Evolutionary conservation across 176 grass and related monocot species (phyloP).

Genomic region (Carex littledalei): DNA sequence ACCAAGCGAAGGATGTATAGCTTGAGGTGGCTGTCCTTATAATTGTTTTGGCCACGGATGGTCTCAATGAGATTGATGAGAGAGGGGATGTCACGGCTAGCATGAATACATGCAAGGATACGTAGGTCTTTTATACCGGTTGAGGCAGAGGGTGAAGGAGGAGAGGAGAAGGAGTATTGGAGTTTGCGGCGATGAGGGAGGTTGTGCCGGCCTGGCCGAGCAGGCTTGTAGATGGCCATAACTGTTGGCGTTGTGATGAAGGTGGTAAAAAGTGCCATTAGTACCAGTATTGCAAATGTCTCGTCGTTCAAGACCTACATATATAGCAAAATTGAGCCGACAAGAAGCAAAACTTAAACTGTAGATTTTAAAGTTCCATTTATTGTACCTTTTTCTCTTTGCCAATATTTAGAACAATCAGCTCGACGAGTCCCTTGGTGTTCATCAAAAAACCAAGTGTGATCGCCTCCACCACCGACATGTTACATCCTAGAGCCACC

Average conservation of each 20-base stretch:
- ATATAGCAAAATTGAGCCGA: neutral
- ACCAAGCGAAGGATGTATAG: slow-evolving; percentile 85
- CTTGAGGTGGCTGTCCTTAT: slow-evolving; percentile 47
- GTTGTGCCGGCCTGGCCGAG: slow-evolving; percentile 26
- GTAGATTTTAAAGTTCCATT: neutral
- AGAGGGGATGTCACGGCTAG: slow-evolving; percentile 48
- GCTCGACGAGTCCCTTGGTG: slow-evolving; percentile 87
- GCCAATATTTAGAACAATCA: slow-evolving; percentile 93
- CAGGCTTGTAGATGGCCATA: slow-evolving; percentile 85
- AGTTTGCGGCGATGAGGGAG: slow-evolving; percentile 56
- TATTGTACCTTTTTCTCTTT: slow-evolving; percentile 56
- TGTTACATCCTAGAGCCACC: slow-evolving; percentile 59
- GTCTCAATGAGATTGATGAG: slow-evolving; percentile 81
- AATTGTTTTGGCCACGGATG: slow-evolving; percentile 42
- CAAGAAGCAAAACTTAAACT: neutral
- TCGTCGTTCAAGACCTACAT: slow-evolving; percentile 78
- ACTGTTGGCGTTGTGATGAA: slow-evolving; percentile 80
- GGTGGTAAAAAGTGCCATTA: slow-evolving; percentile 84
- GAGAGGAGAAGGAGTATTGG: slow-evolving; percentile 35
- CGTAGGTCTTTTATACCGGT: slow-evolving; percentile 48
- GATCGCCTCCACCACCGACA: slow-evolving; percentile 43
- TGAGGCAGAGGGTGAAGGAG: slow-evolving; percentile 28
- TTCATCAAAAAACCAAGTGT: slow-evolving; percentile 71
- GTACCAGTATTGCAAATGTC: slow-evolving; percentile 72
- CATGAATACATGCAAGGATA: slow-evolving; percentile 65